Conservation (phyloP, 2,329 filamentous ascomycete species). For the Macrophomina tecta region DNA sequence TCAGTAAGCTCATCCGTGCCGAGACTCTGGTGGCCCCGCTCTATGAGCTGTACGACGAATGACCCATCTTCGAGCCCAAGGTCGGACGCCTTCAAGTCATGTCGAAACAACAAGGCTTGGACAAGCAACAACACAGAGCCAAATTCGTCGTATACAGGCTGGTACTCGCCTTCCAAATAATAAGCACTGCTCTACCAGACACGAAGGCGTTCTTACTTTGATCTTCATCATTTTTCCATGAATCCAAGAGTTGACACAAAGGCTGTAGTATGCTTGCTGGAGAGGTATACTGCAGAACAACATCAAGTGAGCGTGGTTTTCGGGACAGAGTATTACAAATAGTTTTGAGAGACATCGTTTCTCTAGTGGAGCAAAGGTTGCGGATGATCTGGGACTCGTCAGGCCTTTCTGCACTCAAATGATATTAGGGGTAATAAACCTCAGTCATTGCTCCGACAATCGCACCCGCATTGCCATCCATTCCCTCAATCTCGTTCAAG, state of each 20-base stretch:
- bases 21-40: slow-evolving; percentile 63
- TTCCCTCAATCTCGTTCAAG: slow-evolving; percentile 81
- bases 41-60: slow-evolving; percentile 72
- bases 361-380: slow-evolving; percentile 72
- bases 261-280: slow-evolving; percentile 73
- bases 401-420: slow-evolving; percentile 26
- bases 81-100: slow-evolving; percentile 68
- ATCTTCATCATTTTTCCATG: slow-evolving; percentile 82
- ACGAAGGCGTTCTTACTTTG: slow-evolving; percentile 55
- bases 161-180: slow-evolving; percentile 68
- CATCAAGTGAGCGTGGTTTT: slow-evolving; percentile 73
- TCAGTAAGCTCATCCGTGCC: slow-evolving; percentile 66
- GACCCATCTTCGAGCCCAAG: slow-evolving; percentile 69
- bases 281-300: slow-evolving; percentile 77
- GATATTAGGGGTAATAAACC: slow-evolving; percentile 33
- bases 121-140: slow-evolving; percentile 76
- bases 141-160: slow-evolving; percentile 86
- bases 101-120: slow-evolving; percentile 76
- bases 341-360: slow-evolving; percentile 79
- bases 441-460: slow-evolving; percentile 72
- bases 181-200: background rate
- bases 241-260: slow-evolving; percentile 75
- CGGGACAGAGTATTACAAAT: slow-evolving; percentile 76
- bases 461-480: slow-evolving; percentile 89
- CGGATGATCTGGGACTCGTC: slow-evolving; percentile 63